Evolutionary conservation across 495 filamentous ascomycete species (phyloP).

Genomic region (Neurospora africana): DNA sequence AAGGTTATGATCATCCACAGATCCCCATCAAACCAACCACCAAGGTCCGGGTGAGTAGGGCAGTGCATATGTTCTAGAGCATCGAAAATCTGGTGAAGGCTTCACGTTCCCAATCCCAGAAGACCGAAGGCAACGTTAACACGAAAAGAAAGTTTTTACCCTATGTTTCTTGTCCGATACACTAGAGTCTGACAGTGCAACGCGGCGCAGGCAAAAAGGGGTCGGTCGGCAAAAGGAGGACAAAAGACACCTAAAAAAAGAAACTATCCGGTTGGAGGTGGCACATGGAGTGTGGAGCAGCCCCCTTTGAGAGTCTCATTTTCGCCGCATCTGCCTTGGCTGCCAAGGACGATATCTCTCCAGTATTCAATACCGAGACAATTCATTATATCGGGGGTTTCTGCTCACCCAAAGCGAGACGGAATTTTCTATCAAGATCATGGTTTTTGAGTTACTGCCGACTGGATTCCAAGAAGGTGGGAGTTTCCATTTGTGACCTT

Average conservation of each 20-base stretch:
- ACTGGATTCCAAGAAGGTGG: not conserved
- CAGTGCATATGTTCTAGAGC: not conserved
- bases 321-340: not conserved
- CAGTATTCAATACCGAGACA: not conserved
- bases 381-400: not conserved
- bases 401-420: not conserved
- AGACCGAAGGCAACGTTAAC: not conserved
- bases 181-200: not conserved
- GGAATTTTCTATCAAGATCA: not conserved
- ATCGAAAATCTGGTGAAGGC: not conserved
- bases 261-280: not conserved
- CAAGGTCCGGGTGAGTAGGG: not conserved
- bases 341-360: not conserved
- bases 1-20: not conserved
- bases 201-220: conserved; percentile 3
- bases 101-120: not conserved
- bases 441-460: not conserved
- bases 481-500: not conserved
- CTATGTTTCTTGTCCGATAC: not conserved
- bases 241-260: conserved; percentile 12
- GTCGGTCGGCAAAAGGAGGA: not conserved
- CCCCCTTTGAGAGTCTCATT: not conserved
- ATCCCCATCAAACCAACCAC: not conserved
- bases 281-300: not conserved
- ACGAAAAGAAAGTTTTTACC: not conserved